phyloP scores from a whole-genome alignment of 2,329 filamentous ascomycete species.

The Ophiostoma perfectum region DNA sequence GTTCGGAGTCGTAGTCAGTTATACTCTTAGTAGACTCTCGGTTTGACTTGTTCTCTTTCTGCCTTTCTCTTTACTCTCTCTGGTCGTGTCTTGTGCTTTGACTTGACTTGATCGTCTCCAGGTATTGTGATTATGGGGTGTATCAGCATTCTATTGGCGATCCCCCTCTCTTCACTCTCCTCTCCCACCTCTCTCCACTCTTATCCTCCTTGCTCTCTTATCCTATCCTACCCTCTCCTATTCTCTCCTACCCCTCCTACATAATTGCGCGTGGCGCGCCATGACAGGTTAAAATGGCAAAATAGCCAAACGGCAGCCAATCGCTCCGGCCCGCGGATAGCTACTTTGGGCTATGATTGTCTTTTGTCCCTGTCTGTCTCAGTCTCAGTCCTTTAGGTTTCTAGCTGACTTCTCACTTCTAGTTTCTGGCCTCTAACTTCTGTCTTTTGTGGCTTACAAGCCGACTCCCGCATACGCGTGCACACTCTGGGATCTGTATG shows the following conservation, averaged over 20 bases:
- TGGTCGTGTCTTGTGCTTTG: neutral
- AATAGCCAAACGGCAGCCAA: neutral
- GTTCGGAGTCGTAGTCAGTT: neutral
- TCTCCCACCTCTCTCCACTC: neutral
- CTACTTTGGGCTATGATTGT: neutral
- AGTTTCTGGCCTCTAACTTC: too few species aligned
- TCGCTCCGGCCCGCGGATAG: neutral
- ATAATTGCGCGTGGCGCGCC: constrained; percentile 11
- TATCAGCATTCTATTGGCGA: neutral
- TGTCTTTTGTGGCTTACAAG: too few species aligned
- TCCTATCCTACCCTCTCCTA: neutral
- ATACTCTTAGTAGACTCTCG: neutral
- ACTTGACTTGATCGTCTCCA: constrained; percentile 8
- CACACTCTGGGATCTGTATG: too few species aligned
- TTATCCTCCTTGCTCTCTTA: neutral
- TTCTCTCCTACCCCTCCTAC: neutral
- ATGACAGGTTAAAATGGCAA: constrained; percentile 11
- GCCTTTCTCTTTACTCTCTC: neutral
- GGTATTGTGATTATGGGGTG: constrained; percentile 1
- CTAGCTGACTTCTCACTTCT: too few species aligned
- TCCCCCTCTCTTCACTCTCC: neutral
- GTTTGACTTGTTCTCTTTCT: neutral
- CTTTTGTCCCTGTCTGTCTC: neutral
- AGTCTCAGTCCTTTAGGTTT: neutral
- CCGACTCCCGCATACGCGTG: too few species aligned